phyloP scores from a whole-genome alignment of 768 basidiomycete species.

The Boletus rex-veris region DNA sequence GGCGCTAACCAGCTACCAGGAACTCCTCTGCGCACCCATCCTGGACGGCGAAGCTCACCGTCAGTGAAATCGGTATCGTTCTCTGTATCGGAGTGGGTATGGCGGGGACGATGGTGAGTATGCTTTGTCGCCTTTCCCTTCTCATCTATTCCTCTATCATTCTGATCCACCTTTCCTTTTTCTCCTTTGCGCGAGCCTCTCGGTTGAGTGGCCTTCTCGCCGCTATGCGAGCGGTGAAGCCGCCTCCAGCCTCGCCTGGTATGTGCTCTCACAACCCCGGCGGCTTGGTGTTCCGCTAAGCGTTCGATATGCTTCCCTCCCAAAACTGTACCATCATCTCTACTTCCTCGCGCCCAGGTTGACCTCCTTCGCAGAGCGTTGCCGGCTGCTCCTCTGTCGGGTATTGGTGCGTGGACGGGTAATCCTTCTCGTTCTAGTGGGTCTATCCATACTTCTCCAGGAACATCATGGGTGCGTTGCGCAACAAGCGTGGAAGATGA shows the following conservation, averaged over 20 bases:
- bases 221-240: conserved; percentile 10
- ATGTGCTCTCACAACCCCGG: conserved; percentile 44
- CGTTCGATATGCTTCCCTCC: conserved; percentile 26
- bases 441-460: conserved; percentile 56
- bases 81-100: conserved; percentile 9
- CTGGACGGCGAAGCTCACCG: conserved; percentile 4
- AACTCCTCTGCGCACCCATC: conserved; percentile 13
- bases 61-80: conserved; percentile 3
- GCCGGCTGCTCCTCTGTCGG: neutral
- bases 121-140: conserved; percentile 10
- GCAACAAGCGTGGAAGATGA: conserved; percentile 18
- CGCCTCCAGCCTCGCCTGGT: conserved; percentile 31
- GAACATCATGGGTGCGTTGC: conserved; percentile 36
- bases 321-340: conserved; percentile 1
- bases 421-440: conserved; percentile 64
- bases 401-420: conserved; percentile 38
- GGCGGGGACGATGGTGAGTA: neutral
- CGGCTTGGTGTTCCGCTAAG: conserved; percentile 35
- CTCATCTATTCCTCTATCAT: neutral
- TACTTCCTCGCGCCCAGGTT: conserved; percentile 11
- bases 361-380: conserved; percentile 15
- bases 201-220: neutral
- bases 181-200: neutral
- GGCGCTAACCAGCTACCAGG: conserved; percentile 19
- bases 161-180: neutral